Conservation (phyloP, 129 eudicot species). For the Flaveria bidentis region DNA sequence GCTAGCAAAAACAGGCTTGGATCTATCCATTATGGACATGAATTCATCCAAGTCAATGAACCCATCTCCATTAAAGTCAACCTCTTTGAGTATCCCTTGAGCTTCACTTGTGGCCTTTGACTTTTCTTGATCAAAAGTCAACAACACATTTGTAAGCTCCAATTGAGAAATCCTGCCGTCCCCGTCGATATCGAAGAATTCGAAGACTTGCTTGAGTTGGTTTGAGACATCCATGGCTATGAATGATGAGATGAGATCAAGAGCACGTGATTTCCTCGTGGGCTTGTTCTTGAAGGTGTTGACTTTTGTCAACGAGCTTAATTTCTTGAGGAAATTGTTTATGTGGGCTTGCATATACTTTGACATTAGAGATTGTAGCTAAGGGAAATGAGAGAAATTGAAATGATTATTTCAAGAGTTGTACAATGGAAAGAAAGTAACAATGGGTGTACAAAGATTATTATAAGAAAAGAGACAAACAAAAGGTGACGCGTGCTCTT, state of each 20-base stretch:
- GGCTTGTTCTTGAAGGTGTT: slow-evolving; percentile 40
- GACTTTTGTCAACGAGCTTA: slow-evolving; percentile 33
- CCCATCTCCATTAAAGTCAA: slow-evolving; percentile 82
- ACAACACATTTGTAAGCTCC: slow-evolving; percentile 60
- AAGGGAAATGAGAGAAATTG: slow-evolving; percentile 19
- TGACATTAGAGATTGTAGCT: slow-evolving; percentile 33
- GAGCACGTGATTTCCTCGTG: slow-evolving; percentile 32
- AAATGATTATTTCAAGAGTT: slow-evolving; percentile 16
- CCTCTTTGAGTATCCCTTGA: slow-evolving; percentile 57
- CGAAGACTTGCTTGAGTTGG: slow-evolving; percentile 72
- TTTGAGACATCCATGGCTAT: slow-evolving; percentile 49
- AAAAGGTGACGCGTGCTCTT: slow-evolving; percentile 31
- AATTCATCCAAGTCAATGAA: slow-evolving; percentile 74
- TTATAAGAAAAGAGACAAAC: not conserved
- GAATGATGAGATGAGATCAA: slow-evolving; percentile 44
- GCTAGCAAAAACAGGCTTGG: slow-evolving; percentile 26
- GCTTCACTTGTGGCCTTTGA: slow-evolving; percentile 60
- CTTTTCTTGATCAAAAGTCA: slow-evolving; percentile 61
- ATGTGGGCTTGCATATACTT: slow-evolving; percentile 32
- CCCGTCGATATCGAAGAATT: slow-evolving; percentile 69
- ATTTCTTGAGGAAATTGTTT: slow-evolving; percentile 29
- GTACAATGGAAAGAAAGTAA: slow-evolving; percentile 4
- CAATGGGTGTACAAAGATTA: not conserved
- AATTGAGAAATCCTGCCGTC: slow-evolving; percentile 71
- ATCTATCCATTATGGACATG: slow-evolving; percentile 47